Evolutionary conservation across 768 basidiomycete genomes (phyloP).

Genomic region (Boletus pseudo-olivaceus): DNA sequence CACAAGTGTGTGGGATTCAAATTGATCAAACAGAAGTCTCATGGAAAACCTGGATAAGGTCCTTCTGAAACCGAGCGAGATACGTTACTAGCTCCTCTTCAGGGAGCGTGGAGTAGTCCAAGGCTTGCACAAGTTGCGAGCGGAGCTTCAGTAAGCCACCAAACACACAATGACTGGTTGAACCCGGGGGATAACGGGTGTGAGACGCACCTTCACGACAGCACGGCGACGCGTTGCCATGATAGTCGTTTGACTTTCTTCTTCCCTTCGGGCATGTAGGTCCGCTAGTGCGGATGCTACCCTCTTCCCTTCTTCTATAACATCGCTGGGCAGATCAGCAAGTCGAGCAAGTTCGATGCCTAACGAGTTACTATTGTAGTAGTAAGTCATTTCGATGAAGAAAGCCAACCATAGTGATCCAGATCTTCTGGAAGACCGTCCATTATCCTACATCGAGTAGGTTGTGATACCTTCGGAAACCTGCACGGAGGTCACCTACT

Average conservation of each 20-base stretch:
- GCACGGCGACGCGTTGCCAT: conserved; percentile 63
- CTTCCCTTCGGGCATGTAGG: conserved; percentile 53
- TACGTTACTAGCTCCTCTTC: conserved; percentile 66
- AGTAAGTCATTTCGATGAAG: background rate
- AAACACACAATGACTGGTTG: background rate
- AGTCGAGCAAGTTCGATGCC: conserved; percentile 87
- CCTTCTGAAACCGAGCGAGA: conserved; percentile 64
- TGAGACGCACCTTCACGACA: conserved; percentile 56
- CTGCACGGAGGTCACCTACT: conserved; percentile 36
- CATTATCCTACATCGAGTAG: conserved; percentile 49
- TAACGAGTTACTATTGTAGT: conserved; percentile 29
- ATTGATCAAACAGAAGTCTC: conserved; percentile 18
- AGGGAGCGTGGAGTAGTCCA: conserved; percentile 70
- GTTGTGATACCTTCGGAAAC: background rate
- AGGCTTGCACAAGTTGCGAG: conserved; percentile 70
- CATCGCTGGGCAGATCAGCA: conserved; percentile 76
- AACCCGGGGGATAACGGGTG: background rate
- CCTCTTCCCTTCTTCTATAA: conserved; percentile 58
- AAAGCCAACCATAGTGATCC: conserved; percentile 66
- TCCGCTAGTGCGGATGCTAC: conserved; percentile 59
- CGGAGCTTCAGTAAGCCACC: conserved; percentile 48
- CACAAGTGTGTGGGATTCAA: background rate
- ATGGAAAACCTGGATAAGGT: conserved; percentile 52
- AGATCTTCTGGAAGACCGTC: conserved; percentile 63
- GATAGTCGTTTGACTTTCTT: conserved; percentile 59